A percentile compares a stretch with the other conserved stretches of the same genome.
Conservation (phyloP, 371 early-diverging fungal species). For the Nematocida sp. region DNA sequence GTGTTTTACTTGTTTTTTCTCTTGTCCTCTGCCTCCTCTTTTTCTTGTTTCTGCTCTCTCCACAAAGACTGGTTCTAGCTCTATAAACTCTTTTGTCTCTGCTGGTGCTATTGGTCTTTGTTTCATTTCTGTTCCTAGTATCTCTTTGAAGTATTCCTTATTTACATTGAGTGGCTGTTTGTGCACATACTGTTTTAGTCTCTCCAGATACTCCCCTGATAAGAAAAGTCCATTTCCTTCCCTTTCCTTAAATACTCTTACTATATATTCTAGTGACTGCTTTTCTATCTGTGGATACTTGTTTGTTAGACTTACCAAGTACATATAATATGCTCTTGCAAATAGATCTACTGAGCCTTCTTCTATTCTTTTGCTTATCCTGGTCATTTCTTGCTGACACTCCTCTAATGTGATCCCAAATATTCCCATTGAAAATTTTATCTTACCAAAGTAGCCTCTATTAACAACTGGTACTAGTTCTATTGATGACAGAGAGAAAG, state of each 20-base stretch:
- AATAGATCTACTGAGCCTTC: neutral
- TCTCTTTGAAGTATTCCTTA: slow-evolving; percentile 10
- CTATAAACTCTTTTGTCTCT: slow-evolving; percentile 22
- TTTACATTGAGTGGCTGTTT: neutral
- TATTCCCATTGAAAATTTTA: too few species aligned
- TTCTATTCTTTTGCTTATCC: too few species aligned
- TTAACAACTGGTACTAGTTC: too few species aligned
- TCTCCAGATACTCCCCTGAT: slow-evolving; percentile 25
- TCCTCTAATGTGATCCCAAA: too few species aligned
- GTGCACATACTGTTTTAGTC: neutral
- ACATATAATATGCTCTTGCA: neutral
- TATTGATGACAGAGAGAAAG: too few species aligned
- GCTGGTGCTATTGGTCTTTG: neutral
- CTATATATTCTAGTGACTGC: neutral
- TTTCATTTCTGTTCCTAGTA: neutral
- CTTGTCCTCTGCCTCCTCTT: neutral
- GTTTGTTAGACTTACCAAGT: neutral
- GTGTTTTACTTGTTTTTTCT: neutral
- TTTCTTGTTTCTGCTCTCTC: neutral
- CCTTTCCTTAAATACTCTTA: neutral
- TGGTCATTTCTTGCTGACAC: too few species aligned
- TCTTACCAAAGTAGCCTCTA: too few species aligned
- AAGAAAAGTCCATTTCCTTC: slow-evolving; percentile 22
- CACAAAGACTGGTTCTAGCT: slow-evolving; percentile 30
- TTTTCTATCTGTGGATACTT: neutral